Evolutionary conservation across 1,284 basidiomycete genomes (phyloP), one percentile per base, ranked within the genome.

Genomic region (Trichosporon inkin): DNA sequence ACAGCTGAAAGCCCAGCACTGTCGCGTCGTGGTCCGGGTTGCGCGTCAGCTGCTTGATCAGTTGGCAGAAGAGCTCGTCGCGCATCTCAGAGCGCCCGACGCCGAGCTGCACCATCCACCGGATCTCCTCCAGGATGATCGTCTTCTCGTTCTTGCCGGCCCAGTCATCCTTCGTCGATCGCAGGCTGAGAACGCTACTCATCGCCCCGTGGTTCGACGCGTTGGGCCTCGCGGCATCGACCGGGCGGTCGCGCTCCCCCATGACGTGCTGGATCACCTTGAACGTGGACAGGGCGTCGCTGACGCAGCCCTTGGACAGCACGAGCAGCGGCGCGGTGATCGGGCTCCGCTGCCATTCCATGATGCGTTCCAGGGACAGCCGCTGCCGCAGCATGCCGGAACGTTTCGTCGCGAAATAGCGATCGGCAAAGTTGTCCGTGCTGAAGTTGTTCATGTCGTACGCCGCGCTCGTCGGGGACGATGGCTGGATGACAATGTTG

Each of bases 51-150:
- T 95, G 92, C 74, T 95, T 95, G 83, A 94, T 87, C 34, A 91
- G 69, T 69, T 95, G 92, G 68, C 89, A 92, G 69, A 90, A 96
- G 53, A 93, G 87, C 79, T 95, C 92, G 74, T 96, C 92, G 62
- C 92, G 80, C 69, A 95, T 80, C 77, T 93, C 90, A 7, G 87
- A 85, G 58, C 89, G 84, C 1, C 82, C 78, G 36, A 95, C 81
- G 2, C 90, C 90, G 66, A 89, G 84, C 55, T 84, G 83, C 11
- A 94, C 81, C 63, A 95, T 76, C 89, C 90, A 93, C 22, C 90
- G 82, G 66, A 92, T 88, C 75, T 94, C 91, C 69, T 92, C 90
- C 11, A 90, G 72, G 19, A 91, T 80, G 37, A 74, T 58, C 37
- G 66, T 68, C 61, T 73, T 74, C 38, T 74, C 74, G 16, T 62